These are phyloP conservation scores for Gastrolobium bilobum DNA, from an alignment of 306 rosid species.

Conservation along the genomic window DNA sequence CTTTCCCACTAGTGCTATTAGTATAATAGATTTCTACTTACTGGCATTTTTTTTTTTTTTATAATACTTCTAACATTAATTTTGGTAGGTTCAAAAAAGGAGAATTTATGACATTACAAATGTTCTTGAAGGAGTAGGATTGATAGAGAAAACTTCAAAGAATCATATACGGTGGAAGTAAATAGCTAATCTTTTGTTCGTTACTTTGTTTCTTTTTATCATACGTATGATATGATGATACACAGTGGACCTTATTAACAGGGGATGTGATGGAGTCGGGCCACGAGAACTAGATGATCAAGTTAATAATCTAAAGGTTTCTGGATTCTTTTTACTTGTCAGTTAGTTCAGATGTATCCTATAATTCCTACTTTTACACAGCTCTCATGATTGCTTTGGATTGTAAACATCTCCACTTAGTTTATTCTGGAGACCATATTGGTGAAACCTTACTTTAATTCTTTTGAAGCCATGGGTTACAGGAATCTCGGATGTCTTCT, in stretches of 20 bases:
- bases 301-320: slow-evolving; percentile 60
- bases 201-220: slow-evolving; percentile 43
- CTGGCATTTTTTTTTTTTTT: background rate
- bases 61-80: slow-evolving; percentile 33
- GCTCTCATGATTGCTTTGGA: slow-evolving; percentile 32
- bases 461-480: background rate
- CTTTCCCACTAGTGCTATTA: background rate
- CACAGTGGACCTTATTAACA: slow-evolving; percentile 44
- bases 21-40: slow-evolving; percentile 17
- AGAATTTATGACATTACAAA: slow-evolving; percentile 91
- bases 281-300: slow-evolving; percentile 59
- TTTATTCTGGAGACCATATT: slow-evolving; percentile 25
- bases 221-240: slow-evolving; percentile 39
- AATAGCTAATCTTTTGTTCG: slow-evolving; percentile 36
- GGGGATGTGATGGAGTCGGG: slow-evolving; percentile 60
- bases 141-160: slow-evolving; percentile 84
- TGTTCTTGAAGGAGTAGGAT: slow-evolving; percentile 88
- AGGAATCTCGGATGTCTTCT: slow-evolving; percentile 35
- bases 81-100: slow-evolving; percentile 79
- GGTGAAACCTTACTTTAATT: slow-evolving; percentile 20
- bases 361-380: slow-evolving; percentile 17
- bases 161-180: slow-evolving; percentile 90
- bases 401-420: slow-evolving; percentile 32
- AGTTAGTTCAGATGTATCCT: slow-evolving; percentile 17
- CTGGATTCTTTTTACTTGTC: slow-evolving; percentile 37